phyloP scores from a whole-genome alignment of 371 early-diverging fungal species.

The Blakeslea trispora region DNA sequence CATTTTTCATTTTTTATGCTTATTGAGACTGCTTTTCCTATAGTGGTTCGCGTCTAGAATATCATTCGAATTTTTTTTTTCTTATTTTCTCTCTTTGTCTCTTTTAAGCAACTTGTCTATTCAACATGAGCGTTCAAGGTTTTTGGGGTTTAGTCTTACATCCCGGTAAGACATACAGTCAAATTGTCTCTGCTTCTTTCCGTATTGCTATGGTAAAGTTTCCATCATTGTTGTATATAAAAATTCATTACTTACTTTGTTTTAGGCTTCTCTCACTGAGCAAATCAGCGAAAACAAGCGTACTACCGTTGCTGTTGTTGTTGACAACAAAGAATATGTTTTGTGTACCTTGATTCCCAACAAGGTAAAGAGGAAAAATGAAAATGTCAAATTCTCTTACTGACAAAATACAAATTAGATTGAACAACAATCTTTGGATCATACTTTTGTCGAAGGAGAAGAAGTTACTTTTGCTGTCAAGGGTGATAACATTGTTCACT shows the following conservation, averaged over 20 bases:
- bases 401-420: too few relatives aligned
- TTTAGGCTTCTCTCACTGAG: slow-evolving; percentile 77
- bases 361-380: slow-evolving; percentile 62
- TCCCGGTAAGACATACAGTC: slow-evolving; percentile 73
- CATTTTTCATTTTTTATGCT: too few relatives aligned
- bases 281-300: slow-evolving; percentile 56
- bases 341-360: slow-evolving; percentile 80
- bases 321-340: slow-evolving; percentile 72
- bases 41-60: too few relatives aligned
- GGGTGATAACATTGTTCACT: slow-evolving; percentile 63
- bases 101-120: background rate
- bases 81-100: slow-evolving; percentile 8
- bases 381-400: too few relatives aligned
- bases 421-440: slow-evolving; percentile 76
- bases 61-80: background rate
- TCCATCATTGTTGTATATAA: too few relatives aligned
- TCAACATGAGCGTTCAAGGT: slow-evolving; percentile 40
- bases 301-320: slow-evolving; percentile 65
- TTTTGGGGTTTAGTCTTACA: slow-evolving; percentile 62
- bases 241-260: too few relatives aligned
- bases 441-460: slow-evolving; percentile 78
- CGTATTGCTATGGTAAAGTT: slow-evolving; percentile 76
- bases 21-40: too few relatives aligned
- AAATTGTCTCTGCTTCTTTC: slow-evolving; percentile 76
- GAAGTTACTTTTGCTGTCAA: slow-evolving; percentile 70